phyloP scores from a whole-genome alignment of 1,284 basidiomycete genomes.

The Schizophyllum amplum region DNA sequence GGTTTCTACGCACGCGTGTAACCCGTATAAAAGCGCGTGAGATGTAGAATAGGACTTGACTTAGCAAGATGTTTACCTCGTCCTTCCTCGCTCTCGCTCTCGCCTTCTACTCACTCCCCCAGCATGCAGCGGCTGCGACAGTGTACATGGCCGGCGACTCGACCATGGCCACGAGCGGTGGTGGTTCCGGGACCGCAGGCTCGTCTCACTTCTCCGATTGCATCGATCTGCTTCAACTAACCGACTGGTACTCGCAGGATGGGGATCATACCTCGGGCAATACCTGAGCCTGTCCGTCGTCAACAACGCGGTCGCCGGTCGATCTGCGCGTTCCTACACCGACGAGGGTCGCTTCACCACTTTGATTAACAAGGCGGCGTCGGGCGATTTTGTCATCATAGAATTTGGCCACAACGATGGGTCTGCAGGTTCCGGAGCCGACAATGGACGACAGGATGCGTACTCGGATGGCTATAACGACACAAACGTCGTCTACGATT shows the following conservation, averaged over 20 bases:
- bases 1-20: too few relatives aligned
- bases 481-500: constrained; percentile 24
- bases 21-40: too few relatives aligned
- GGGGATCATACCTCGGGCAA: constrained; percentile 36
- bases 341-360: constrained; percentile 35
- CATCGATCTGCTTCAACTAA: not conserved
- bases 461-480: constrained; percentile 27
- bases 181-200: constrained; percentile 22
- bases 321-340: constrained; percentile 38
- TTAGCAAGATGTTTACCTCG: too few relatives aligned
- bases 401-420: constrained; percentile 17
- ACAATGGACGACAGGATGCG: constrained; percentile 31
- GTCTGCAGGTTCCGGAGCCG: constrained; percentile 16
- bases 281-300: constrained; percentile 34
- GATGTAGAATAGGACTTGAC: too few relatives aligned
- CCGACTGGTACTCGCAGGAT: constrained; percentile 23
- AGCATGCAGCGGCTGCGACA: constrained; percentile 18
- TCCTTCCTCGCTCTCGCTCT: constrained; percentile 5
- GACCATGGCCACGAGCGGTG: constrained; percentile 32
- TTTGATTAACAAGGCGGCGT: constrained; percentile 26
- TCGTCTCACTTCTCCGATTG: not conserved
- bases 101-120: constrained; percentile 3
- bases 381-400: constrained; percentile 35
- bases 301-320: constrained; percentile 37
- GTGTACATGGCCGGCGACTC: constrained; percentile 42